Evolutionary conservation across 2,329 filamentous ascomycete genomes (phyloP).

Genomic region (Fusarium cyanostomum): DNA sequence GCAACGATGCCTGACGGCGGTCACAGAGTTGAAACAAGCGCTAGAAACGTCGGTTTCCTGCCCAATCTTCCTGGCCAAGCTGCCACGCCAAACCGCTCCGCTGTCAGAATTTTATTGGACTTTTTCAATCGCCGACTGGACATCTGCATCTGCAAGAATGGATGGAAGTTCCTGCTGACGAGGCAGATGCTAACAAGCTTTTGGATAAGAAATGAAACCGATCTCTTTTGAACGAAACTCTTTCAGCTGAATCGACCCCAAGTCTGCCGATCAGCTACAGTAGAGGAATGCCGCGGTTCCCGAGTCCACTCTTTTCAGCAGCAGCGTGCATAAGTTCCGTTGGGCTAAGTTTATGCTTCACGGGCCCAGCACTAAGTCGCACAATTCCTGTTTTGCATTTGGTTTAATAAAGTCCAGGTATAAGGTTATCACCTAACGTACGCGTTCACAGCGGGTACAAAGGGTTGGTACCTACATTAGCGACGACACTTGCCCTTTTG

Average conservation of each 20-base stretch:
- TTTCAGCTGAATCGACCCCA: constrained; percentile 20
- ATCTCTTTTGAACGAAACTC: constrained; percentile 2
- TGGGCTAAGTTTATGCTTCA: background rate
- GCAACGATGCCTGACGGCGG: constrained; percentile 8
- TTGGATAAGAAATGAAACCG: background rate
- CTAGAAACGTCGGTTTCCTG: constrained; percentile 14
- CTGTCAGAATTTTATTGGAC: constrained; percentile 7
- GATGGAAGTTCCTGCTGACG: background rate
- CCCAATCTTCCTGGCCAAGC: constrained; percentile 1
- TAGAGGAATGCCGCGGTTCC: constrained; percentile 15
- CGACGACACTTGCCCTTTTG: constrained; percentile 25
- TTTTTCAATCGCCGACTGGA: background rate
- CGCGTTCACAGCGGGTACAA: constrained; percentile 13
- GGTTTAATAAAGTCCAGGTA: background rate
- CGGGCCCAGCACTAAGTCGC: constrained; percentile 2
- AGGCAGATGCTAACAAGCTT: background rate
- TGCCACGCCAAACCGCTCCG: constrained; percentile 3
- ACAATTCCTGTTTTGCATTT: constrained; percentile 25
- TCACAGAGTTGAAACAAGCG: constrained; percentile 32
- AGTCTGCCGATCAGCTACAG: constrained; percentile 6
- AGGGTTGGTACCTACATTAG: constrained; percentile 35
- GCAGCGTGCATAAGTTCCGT: constrained; percentile 1
- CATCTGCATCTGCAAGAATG: background rate
- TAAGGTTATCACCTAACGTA: constrained; percentile 25
- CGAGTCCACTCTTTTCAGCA: constrained; percentile 1